phyloP scores from a whole-genome alignment of 2,329 filamentous ascomycete species.

The Trichoderma semiorbis region DNA sequence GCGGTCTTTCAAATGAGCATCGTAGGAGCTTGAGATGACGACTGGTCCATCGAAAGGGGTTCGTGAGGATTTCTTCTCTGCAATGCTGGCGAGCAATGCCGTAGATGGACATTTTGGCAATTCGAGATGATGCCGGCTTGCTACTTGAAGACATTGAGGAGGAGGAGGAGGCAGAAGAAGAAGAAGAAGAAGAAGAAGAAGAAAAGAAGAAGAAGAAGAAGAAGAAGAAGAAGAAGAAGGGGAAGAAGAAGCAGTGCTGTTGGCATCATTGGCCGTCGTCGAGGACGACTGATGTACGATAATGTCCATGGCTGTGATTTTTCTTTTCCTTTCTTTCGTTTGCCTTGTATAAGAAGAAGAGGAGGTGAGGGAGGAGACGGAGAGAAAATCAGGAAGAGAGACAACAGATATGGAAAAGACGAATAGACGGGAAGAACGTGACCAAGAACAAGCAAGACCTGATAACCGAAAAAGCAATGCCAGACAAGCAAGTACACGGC shows the following conservation, averaged over 20 bases:
- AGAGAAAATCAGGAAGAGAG: neutral
- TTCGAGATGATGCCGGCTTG: neutral
- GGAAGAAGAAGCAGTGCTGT: neutral
- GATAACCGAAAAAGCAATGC: neutral
- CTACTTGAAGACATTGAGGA: neutral
- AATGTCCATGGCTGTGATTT: neutral
- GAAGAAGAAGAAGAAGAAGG: neutral
- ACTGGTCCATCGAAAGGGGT: neutral
- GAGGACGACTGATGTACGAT: neutral
- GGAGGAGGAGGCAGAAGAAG: neutral
- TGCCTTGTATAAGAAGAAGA: neutral
- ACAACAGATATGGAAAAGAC: neutral
- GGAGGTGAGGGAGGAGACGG: neutral
- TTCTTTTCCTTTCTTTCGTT: neutral
- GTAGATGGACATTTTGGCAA: neutral
- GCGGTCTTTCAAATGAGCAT: neutral
- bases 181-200: neutral
- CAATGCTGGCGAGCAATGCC: neutral
- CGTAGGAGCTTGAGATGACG: slow-evolving; percentile 2
- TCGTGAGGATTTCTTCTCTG: neutral
- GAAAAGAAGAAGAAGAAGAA: neutral
- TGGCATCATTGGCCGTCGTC: neutral
- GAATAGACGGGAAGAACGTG: neutral
- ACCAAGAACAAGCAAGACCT: neutral
- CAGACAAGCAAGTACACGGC: neutral